Conservation (phyloP, 768 basidiomycete species). For the Brasilioporus rufonigricans region DNA sequence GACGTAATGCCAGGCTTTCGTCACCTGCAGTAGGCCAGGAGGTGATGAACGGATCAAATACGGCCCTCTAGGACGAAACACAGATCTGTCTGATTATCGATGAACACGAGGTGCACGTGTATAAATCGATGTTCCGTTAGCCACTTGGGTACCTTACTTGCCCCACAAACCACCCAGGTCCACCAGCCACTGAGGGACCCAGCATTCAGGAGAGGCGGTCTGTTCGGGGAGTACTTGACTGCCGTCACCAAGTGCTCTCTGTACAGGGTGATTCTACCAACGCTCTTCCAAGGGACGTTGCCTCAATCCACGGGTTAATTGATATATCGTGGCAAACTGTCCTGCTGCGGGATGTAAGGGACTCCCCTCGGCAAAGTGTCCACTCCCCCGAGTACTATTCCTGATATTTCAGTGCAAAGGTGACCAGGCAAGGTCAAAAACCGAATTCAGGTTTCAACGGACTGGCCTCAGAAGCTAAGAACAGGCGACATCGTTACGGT, state of each 20-base stretch:
- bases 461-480: background rate
- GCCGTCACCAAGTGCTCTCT: background rate
- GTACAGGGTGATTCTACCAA: constrained; percentile 1
- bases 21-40: no score
- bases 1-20: background rate
- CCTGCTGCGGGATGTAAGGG: no score
- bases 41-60: background rate
- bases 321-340: no score
- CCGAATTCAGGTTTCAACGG: background rate
- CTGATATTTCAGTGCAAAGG: no score
- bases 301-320: no score
- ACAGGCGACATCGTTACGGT: background rate
- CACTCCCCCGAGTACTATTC: no score
- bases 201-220: background rate
- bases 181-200: background rate
- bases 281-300: background rate
- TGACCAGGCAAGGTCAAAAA: background rate
- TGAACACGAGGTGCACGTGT: background rate
- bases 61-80: background rate
- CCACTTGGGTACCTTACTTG: background rate
- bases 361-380: no score
- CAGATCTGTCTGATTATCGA: constrained; percentile 1
- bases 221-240: constrained; percentile 10
- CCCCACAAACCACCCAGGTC: background rate
- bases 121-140: background rate